Percentiles rank a stretch among this genome's conserved stretches.
phyloP scores from a whole-genome alignment of 177 flowering plant genomes.

The Vitis hybrid region DNA sequence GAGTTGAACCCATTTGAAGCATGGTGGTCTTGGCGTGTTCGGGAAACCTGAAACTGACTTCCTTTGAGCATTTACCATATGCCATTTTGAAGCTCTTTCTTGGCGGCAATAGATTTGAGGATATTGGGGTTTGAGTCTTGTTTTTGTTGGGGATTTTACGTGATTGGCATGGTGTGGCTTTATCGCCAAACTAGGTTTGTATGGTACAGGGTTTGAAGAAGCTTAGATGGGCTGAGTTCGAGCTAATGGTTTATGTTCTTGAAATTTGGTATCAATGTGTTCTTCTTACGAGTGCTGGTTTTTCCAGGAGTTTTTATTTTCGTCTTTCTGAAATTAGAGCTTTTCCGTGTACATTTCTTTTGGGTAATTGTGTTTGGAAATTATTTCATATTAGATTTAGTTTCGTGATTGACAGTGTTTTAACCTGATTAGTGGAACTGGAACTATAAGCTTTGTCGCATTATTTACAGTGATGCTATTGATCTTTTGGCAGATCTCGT shows the following conservation, averaged over 20 bases:
- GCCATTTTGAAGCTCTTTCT: background rate
- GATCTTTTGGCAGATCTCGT: slow-evolving; percentile 54
- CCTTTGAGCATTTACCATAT: background rate
- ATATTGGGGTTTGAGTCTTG: background rate
- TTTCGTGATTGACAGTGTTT: too few species aligned
- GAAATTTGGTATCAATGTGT: too few species aligned
- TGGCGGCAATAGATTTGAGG: background rate
- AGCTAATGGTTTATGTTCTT: too few species aligned
- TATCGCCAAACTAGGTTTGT: background rate
- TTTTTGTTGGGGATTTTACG: background rate
- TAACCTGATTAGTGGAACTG: too few species aligned
- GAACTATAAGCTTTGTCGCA: background rate
- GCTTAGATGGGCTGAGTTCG: too few species aligned
- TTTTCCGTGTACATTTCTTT: background rate
- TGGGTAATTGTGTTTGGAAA: background rate
- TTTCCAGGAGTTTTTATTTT: background rate
- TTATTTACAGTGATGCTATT: background rate
- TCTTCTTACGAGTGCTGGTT: too few species aligned
- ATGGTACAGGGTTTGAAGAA: background rate
- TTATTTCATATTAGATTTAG: too few species aligned
- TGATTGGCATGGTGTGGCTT: background rate
- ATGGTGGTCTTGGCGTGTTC: background rate
- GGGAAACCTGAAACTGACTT: background rate
- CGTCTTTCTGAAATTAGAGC: background rate
- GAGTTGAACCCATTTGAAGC: background rate